Base-by-base conservation (phyloP, 176 grass and related monocot species). In the Ananas comosus region DNA sequence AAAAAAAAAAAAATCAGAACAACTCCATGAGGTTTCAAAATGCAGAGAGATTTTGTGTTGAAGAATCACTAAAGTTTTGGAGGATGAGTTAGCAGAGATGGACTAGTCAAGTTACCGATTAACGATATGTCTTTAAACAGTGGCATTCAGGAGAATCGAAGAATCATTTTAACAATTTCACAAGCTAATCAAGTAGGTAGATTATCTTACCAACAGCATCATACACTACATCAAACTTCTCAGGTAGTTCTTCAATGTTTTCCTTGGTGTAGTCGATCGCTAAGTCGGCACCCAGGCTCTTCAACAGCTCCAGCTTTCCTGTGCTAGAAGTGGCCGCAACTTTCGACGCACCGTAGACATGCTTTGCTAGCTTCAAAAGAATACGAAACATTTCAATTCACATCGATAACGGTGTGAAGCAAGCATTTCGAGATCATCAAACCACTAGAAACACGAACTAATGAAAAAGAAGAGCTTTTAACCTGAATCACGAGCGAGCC, bases 201-300 rank as follows among this genome's bases (percentile, higher is more conserved):
- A 48, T 21, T 51, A 51, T 69, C 76, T 81, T 69, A 97, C 94
- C 94, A 16, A 99, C 89, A 63, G 89, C 69, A 49, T 99, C 89
- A n/a, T 86, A 84, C 61, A 90, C 82, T 1, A 92, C 84, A 58
- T 97, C 84, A 52, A 90, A 90, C 73, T 86, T 97, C 14, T 97
- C 89, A 1, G 86, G 71, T 65, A 85, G 71, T 23, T 97, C 86
- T 1, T 97, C 77, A 6, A 90, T 81, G 84, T 82, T 90, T 2
- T 92, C 82, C 74, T 92, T 92, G 14, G 86, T 92, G 77, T 92
- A 97, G 79, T 92, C 93, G 59, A 97, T 97, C 71, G 79, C 80
- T 19, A 97, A 72, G 12, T 92, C 86, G 25, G 82, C 86, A 24
- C 93, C 89, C 6, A 92, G 78, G 68, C 74, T 92, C 69, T 88